phyloP scores from a whole-genome alignment of 2,329 filamentous ascomycete species.

The Venturiaceae sp. region DNA sequence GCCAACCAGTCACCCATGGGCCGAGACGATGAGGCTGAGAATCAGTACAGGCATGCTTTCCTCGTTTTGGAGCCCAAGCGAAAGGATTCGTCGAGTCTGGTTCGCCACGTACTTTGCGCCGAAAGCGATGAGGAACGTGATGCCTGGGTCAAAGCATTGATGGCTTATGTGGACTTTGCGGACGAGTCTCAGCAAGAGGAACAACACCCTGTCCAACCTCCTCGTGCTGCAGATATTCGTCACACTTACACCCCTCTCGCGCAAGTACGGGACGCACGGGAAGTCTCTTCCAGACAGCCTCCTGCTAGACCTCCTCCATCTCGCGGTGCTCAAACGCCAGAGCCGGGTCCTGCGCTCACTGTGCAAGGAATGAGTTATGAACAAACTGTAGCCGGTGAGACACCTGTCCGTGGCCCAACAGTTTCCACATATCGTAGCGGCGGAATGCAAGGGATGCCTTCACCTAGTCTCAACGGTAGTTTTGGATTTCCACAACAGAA shows the following conservation, averaged over 20 bases:
- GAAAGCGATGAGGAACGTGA: conserved; percentile 91
- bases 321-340: background rate
- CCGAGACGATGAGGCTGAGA: conserved; percentile 67
- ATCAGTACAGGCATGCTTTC: conserved; percentile 95
- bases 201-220: background rate
- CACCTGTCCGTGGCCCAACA: conserved; percentile 39
- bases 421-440: conserved; percentile 19
- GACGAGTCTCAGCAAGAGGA: conserved; percentile 31
- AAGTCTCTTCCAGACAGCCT: background rate
- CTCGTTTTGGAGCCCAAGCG: conserved; percentile 91
- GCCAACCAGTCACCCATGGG: conserved; percentile 32
- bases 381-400: conserved; percentile 46
- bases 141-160: conserved; percentile 80
- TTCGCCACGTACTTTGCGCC: conserved; percentile 89
- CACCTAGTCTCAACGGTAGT: conserved; percentile 12
- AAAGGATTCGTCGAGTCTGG: conserved; percentile 79
- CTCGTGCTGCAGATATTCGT: conserved; percentile 35
- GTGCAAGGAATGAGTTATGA: conserved; percentile 35
- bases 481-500: conserved; percentile 13
- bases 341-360: background rate
- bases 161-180: conserved; percentile 77
- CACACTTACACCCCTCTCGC: conserved; percentile 5
- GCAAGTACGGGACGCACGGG: background rate
- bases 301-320: background rate
- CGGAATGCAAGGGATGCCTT: conserved; percentile 4